These are phyloP conservation scores for Epicoccum sorghinum DNA, from an alignment of 2,329 filamentous ascomycete genomes.

Conservation along the genomic window DNA sequence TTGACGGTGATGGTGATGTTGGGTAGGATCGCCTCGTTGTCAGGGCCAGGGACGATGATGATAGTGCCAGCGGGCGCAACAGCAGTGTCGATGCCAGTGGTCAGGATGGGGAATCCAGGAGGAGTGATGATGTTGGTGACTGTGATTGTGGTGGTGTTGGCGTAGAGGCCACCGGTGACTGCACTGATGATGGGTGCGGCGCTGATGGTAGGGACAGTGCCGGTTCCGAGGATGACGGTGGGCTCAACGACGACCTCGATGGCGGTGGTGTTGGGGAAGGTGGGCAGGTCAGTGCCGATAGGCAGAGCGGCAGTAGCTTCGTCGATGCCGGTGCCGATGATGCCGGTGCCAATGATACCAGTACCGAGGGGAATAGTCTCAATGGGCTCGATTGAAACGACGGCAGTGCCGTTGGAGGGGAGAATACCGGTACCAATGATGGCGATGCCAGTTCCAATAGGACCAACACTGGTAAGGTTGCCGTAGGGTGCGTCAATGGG, in stretches of 20 bases:
- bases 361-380: constrained; percentile 6
- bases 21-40: constrained; percentile 4
- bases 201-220: constrained; percentile 7
- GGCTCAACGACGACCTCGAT: constrained; percentile 8
- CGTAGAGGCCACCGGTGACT: neutral
- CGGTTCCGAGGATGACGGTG: constrained; percentile 7
- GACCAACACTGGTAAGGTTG: constrained; percentile 6
- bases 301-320: constrained; percentile 1
- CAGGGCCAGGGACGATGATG: constrained; percentile 4
- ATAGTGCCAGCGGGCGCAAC: constrained; percentile 6
- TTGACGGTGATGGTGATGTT: constrained; percentile 13
- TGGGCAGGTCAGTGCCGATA: constrained; percentile 2
- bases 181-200: neutral
- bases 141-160: constrained; percentile 12
- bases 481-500: constrained; percentile 1
- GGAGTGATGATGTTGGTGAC: constrained; percentile 7
- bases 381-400: constrained; percentile 1
- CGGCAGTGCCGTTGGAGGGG: neutral
- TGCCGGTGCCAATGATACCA: neutral
- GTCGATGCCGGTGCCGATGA: neutral
- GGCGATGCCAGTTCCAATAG: constrained; percentile 4
- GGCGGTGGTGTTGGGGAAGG: constrained; percentile 18
- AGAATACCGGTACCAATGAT: constrained; percentile 8
- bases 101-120: neutral
- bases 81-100: constrained; percentile 4